Percentiles rank a stretch among this genome's conserved stretches.
phyloP scores from a whole-genome alignment of 1,284 basidiomycete genomes.

The Tylopilus sp. region DNA sequence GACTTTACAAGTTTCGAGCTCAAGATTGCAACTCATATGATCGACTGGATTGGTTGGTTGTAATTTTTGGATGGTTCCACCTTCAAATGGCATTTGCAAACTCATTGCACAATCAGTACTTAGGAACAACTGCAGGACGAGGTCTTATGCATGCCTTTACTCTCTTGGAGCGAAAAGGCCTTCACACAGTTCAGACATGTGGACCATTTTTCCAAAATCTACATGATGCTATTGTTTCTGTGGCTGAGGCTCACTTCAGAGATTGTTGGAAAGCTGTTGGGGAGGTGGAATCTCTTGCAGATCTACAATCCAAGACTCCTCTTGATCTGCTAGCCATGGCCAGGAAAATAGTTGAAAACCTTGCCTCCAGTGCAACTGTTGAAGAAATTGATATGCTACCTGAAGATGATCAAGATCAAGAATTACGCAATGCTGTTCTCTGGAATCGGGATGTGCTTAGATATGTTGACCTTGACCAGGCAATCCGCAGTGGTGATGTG shows the following conservation, averaged over 20 bases:
- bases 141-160: conserved; percentile 28
- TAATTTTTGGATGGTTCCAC: conserved; percentile 31
- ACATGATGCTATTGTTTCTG: conserved; percentile 15
- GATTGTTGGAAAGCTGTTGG: conserved; percentile 12
- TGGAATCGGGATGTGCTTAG: conserved; percentile 37
- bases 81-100: conserved; percentile 24
- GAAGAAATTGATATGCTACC: conserved; percentile 7
- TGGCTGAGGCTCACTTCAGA: conserved; percentile 12
- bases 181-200: conserved; percentile 11
- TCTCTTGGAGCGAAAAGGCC: conserved; percentile 27
- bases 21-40: conserved; percentile 34
- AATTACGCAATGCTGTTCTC: conserved; percentile 17
- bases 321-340: neutral
- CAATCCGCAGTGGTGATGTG: conserved; percentile 18
- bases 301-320: neutral
- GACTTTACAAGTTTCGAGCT: conserved; percentile 26
- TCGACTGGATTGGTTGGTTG: conserved; percentile 25
- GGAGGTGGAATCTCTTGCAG: neutral
- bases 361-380: conserved; percentile 8
- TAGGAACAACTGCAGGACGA: conserved; percentile 16
- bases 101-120: conserved; percentile 35
- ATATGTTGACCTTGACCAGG: conserved; percentile 18
- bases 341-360: conserved; percentile 2
- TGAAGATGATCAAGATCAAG: conserved; percentile 21
- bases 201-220: conserved; percentile 17